Evolutionary conservation across 2,329 filamentous ascomycete genomes (phyloP).

Genomic region (Neurospora sp.): DNA sequence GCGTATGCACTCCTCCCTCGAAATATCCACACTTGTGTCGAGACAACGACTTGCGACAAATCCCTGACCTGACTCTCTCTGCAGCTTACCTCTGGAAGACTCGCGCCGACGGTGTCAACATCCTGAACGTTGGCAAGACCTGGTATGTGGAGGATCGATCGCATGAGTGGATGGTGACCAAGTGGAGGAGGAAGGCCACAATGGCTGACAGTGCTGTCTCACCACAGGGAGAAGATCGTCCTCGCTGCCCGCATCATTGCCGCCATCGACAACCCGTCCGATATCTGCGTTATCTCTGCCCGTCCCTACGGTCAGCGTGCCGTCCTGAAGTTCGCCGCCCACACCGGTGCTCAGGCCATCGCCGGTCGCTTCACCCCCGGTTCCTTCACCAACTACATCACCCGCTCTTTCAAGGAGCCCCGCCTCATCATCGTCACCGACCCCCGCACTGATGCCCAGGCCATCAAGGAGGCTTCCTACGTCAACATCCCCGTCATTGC

Average conservation of each 20-base stretch:
- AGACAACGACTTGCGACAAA: constrained; percentile 55
- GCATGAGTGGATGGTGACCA: not conserved
- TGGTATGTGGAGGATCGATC: constrained; percentile 53
- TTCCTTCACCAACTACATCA: constrained; percentile 99
- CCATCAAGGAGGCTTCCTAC: constrained; percentile 99
- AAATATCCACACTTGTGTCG: not conserved
- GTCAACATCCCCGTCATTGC: constrained; percentile 99
- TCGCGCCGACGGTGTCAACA: constrained; percentile 94
- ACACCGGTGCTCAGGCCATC: constrained; percentile 96
- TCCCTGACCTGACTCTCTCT: constrained; percentile 25
- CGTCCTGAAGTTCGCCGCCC: constrained; percentile 97
- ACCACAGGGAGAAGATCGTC: constrained; percentile 93
- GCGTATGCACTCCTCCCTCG: constrained; percentile 15
- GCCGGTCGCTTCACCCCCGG: constrained; percentile 99
- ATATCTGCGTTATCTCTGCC: constrained; percentile 98
- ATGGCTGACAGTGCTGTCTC: not conserved
- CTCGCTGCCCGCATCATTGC: constrained; percentile 97
- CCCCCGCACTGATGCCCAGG: constrained; percentile 98
- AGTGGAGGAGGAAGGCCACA: not conserved
- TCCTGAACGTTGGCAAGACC: constrained; percentile 99
- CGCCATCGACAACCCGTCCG: constrained; percentile 97
- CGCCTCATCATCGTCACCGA: constrained; percentile 99
- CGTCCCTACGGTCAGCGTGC: constrained; percentile 99
- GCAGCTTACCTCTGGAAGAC: constrained; percentile 95
- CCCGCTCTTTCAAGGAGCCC: constrained; percentile 99